Evolutionary conservation across 1,139 yeast genomes (phyloP).

Genomic region (Geotrichum histeridarum): DNA sequence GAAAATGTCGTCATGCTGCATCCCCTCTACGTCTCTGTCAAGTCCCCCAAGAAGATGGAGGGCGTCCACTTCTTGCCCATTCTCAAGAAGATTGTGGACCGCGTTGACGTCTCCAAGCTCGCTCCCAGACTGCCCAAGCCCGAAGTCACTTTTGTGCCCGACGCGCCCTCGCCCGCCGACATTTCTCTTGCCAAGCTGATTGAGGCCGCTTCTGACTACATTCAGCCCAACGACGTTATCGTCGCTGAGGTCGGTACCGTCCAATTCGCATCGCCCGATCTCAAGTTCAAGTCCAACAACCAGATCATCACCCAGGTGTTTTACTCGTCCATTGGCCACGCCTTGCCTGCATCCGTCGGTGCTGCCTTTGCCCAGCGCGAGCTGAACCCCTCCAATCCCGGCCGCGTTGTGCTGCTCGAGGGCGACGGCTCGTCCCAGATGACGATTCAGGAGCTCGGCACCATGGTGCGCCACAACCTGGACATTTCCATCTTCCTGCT

Average conservation of each 20-base stretch:
- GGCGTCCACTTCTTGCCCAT: conserved; percentile 48
- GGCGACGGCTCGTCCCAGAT: conserved; percentile 93
- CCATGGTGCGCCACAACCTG: conserved; percentile 55
- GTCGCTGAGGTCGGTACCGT: conserved; percentile 77
- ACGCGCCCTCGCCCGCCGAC: conserved; percentile 24
- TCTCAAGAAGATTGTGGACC: conserved; percentile 39
- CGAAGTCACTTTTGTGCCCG: conserved; percentile 22
- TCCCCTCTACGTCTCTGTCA: conserved; percentile 46
- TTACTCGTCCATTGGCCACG: conserved; percentile 81
- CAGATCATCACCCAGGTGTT: conserved; percentile 59
- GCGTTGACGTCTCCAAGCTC: conserved; percentile 37
- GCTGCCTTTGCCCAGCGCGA: conserved; percentile 66
- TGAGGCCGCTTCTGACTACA: conserved; percentile 32
- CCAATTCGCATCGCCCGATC: conserved; percentile 63
- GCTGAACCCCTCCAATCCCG: conserved; percentile 30
- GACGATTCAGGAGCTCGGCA: conserved; percentile 72
- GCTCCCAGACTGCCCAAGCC: conserved; percentile 24
- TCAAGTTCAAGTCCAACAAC: conserved; percentile 50
- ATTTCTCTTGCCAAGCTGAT: conserved; percentile 40
- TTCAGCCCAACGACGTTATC: conserved; percentile 59
- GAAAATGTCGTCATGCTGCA: conserved; percentile 39
- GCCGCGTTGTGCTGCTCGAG: conserved; percentile 64
- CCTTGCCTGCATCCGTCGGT: conserved; percentile 80
- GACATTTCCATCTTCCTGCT: conserved; percentile 62
- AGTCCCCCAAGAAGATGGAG: conserved; percentile 35